Conservation (phyloP, 495 filamentous ascomycete genomes). For the Neurospora africana region DNA sequence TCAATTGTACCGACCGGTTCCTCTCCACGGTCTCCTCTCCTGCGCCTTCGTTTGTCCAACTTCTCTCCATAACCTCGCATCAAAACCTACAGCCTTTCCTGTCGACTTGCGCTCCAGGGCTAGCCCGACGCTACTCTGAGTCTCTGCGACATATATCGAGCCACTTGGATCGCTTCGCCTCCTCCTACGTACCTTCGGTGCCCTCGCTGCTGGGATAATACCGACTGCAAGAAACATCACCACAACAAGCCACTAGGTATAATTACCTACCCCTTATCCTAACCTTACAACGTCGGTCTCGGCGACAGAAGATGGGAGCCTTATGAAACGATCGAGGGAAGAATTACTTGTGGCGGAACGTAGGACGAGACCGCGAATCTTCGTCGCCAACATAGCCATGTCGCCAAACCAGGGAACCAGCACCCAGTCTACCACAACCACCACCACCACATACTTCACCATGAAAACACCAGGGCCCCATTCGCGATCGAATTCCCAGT, state of each 20-base stretch:
- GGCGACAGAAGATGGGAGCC: neutral
- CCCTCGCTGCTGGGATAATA: neutral
- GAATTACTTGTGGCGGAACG: neutral
- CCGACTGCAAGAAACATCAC: neutral
- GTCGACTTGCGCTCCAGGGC: neutral
- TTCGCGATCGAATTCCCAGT: constrained; percentile 29
- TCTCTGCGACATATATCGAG: neutral
- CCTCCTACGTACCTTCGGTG: neutral
- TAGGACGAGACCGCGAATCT: neutral
- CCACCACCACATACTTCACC: constrained; percentile 23
- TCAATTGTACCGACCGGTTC: neutral
- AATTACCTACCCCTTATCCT: neutral
- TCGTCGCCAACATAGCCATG: constrained; percentile 6
- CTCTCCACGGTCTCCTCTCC: neutral
- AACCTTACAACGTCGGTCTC: neutral
- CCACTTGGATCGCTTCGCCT: neutral
- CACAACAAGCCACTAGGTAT: neutral
- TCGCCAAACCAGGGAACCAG: neutral
- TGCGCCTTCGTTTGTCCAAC: neutral
- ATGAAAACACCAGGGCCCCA: constrained; percentile 40
- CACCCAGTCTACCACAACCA: neutral
- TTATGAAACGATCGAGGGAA: neutral
- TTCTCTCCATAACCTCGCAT: neutral
- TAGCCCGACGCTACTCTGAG: neutral
- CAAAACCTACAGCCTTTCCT: neutral